Percentiles rank a stretch among this genome's conserved stretches.
These are phyloP conservation scores for Rhododendron williamsianum DNA, from an alignment of 148 eudicot genomes.

Conservation along the genomic window DNA sequence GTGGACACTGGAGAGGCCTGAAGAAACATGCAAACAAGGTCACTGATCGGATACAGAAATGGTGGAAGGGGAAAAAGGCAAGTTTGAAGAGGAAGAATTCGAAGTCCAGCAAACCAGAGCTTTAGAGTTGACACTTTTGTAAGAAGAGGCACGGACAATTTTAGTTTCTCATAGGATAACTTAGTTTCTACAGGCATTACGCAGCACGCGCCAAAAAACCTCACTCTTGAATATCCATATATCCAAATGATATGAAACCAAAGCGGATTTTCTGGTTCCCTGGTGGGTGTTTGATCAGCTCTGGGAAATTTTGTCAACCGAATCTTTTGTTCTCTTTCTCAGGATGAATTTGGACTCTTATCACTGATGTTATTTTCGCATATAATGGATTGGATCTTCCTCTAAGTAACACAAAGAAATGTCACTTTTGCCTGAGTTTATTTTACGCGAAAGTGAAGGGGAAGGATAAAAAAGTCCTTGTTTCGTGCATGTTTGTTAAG, in stretches of 20 bases:
- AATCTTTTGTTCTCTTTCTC: neutral
- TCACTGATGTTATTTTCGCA: neutral
- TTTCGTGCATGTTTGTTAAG: neutral
- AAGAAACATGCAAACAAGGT: slow-evolving; percentile 45
- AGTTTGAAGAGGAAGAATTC: slow-evolving; percentile 39
- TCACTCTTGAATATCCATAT: neutral
- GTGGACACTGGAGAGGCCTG: slow-evolving; percentile 39
- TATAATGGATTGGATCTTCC: neutral
- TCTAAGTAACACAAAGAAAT: neutral
- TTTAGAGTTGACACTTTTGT: slow-evolving; percentile 20
- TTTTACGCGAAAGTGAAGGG: neutral
- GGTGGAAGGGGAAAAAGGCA: slow-evolving; percentile 59
- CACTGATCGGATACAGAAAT: slow-evolving; percentile 33
- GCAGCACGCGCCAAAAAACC: neutral
- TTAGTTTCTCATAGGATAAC: slow-evolving; percentile 5
- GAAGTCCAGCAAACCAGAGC: slow-evolving; percentile 44
- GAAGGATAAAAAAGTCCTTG: no score
- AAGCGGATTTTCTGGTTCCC: neutral
- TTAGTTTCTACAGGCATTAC: neutral
- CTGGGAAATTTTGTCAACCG: neutral
- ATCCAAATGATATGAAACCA: neutral
- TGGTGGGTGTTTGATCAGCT: neutral
- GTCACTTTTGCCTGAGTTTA: neutral
- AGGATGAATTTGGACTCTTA: neutral
- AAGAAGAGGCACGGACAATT: neutral